Base-by-base conservation (phyloP, 2,329 filamentous ascomycete species). In the Colletotrichum caudatum region DNA sequence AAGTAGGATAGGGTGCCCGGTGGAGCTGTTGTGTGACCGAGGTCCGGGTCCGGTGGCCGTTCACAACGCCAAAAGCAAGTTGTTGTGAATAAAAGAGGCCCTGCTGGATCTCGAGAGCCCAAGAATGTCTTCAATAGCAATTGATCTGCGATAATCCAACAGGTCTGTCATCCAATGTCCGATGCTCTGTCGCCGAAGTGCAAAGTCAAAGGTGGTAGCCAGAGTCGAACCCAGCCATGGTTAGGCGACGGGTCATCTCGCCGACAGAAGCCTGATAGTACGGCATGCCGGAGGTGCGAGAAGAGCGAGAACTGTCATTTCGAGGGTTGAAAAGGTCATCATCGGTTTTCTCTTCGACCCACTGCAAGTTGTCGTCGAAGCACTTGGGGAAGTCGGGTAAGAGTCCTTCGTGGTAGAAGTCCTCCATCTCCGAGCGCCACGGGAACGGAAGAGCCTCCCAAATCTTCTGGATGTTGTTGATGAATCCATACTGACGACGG, bases 391-490 rank as follows among this genome's bases (percentile, higher is more conserved):
- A 72, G 23, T 64, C 60, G 16, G 66, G 54, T 35, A 72, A 54
- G 23, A 67, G 48, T 18, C 71, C 73, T n/a, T 64, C 64, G 18
- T 63, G 29, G 56, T 64, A 54, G 56, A 67, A 71, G 8, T 20
- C 46, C 39, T 66, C 59, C 60, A 71, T 57, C 29, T 66, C 64
- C 35, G 69, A 71, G 14, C 66, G 66, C 73, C 71, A 74, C 20
- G 73, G 71, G n/a, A 74, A 69, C 18, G 58, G 48, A 29, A 70
- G 63, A 9, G 44, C 8, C 23, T 63, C 56, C 73, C 73, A 74
- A 16, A 63, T 48, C 5, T 26, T 46, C 18, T 50, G 35, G 23
- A 71, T 39, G 2, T 51, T 46, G 12, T 59, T 41, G 54, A 44
- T 37, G 46, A 73, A 64, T 23, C 29, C 35, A 11, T 26, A 26